Percentiles rank a stretch among this genome's conserved stretches.
These are phyloP conservation scores for Globisporangium iwayamae DNA, from an alignment of 352 stramenopile species.

Conservation along the genomic window DNA sequence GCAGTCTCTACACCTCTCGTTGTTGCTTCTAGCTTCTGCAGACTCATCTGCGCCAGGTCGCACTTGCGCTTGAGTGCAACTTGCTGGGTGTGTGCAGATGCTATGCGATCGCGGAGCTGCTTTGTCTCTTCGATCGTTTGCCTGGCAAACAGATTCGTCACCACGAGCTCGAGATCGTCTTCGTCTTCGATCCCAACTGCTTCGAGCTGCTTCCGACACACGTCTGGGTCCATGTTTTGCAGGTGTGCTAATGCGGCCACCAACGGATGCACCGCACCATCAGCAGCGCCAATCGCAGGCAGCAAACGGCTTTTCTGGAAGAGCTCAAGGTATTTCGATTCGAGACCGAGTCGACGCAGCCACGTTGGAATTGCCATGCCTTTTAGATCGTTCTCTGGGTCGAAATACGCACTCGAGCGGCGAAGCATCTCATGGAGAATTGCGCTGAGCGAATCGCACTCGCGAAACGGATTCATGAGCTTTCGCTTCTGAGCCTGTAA, in stretches of 20 bases:
- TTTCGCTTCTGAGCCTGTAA: constrained; percentile 47
- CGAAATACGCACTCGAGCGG: constrained; percentile 30
- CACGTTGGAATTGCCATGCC: constrained; percentile 51
- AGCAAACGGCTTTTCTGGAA: constrained; percentile 41
- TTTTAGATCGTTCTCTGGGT: constrained; percentile 55
- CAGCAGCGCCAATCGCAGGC: background rate
- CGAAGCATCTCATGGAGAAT: constrained; percentile 36
- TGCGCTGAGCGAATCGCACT: constrained; percentile 17
- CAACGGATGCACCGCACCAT: background rate
- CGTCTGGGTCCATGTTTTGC: constrained; percentile 10
- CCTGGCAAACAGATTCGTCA: constrained; percentile 48
- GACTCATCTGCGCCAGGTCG: constrained; percentile 32
- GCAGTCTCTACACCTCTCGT: constrained; percentile 18
- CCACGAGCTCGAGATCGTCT: constrained; percentile 44
- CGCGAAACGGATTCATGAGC: constrained; percentile 48
- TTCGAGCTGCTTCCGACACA: constrained; percentile 21
- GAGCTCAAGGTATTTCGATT: constrained; percentile 36
- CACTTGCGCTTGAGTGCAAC: constrained; percentile 24
- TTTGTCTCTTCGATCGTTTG: constrained; percentile 33
- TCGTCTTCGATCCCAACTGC: constrained; percentile 35
- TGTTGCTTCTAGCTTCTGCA: constrained; percentile 22
- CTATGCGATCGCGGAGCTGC: constrained; percentile 21
- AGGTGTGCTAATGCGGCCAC: constrained; percentile 26
- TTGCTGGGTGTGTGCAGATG: background rate
- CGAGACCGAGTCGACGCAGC: constrained; percentile 56